Percentiles rank a stretch among this genome's conserved stretches.
Evolutionary conservation across 768 basidiomycete genomes (phyloP).

Genomic region (Suillus placidus): DNA sequence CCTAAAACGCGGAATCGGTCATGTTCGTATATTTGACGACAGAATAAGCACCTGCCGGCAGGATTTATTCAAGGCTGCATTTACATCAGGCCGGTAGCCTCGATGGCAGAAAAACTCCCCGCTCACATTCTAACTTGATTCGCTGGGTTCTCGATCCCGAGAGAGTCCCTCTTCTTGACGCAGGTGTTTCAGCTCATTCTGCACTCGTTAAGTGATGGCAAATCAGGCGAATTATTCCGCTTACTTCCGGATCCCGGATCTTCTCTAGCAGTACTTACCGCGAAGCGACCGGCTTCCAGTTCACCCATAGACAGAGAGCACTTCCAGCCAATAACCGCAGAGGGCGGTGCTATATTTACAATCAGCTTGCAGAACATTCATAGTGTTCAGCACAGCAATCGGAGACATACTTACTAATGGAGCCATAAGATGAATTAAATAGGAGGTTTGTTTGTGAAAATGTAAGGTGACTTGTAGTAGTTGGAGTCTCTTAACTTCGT

Average conservation of each 20-base stretch:
- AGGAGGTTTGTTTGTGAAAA: neutral
- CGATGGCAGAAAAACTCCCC: neutral
- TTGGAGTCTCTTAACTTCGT: neutral
- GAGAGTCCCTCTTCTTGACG: constrained; percentile 7
- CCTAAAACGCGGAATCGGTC: neutral
- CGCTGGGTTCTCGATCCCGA: constrained; percentile 17
- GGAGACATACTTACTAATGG: neutral
- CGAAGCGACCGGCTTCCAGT: neutral
- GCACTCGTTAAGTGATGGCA: neutral
- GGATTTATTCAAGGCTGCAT: neutral
- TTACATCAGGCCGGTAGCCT: neutral
- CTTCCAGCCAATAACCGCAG: neutral
- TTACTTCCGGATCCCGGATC: neutral
- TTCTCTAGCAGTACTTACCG: neutral
- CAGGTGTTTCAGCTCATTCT: constrained; percentile 24
- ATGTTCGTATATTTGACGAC: neutral
- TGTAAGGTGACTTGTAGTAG: neutral
- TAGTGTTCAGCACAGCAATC: neutral
- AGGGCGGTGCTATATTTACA: neutral
- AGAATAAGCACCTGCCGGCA: neutral
- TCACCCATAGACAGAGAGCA: neutral
- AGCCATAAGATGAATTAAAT: neutral
- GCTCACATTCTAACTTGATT: constrained; percentile 17
- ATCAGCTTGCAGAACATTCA: neutral
- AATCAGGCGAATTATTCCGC: neutral